phyloP scores from a whole-genome alignment of 129 eudicot species.

The Sambucus nigra region DNA sequence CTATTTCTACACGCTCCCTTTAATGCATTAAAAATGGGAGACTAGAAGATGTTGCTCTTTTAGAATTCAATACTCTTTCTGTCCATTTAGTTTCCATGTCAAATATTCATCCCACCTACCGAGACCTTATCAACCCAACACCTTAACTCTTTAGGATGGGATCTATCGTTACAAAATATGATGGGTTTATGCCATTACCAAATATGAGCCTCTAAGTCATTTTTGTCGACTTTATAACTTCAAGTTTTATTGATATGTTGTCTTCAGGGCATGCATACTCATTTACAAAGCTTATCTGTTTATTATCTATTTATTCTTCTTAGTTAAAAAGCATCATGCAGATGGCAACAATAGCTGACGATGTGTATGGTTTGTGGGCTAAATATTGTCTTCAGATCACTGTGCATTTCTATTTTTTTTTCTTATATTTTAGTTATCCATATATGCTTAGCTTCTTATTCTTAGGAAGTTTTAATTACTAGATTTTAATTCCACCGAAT shows the following conservation, averaged over 20 bases:
- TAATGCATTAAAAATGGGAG: too few species aligned
- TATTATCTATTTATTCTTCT: background rate
- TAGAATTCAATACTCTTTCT: too few species aligned
- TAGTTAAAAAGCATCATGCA: conserved; percentile 19
- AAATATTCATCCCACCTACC: too few species aligned
- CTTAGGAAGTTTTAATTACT: background rate
- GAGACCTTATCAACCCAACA: too few species aligned
- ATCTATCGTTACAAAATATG: too few species aligned
- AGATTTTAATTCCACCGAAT: background rate
- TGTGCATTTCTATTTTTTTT: conserved; percentile 25
- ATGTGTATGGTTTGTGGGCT: conserved; percentile 90
- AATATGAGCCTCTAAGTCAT: conserved; percentile 80
- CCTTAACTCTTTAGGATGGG: too few species aligned
- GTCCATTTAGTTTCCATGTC: too few species aligned
- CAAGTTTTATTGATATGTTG: background rate
- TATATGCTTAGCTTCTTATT: conserved; percentile 5
- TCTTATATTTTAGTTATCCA: too few species aligned
- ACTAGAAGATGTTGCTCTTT: too few species aligned
- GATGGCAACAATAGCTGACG: conserved; percentile 78
- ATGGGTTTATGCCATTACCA: conserved; percentile 94
- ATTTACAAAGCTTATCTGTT: background rate
- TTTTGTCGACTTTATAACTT: background rate
- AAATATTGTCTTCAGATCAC: conserved; percentile 87
- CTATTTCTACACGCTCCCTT: too few species aligned
- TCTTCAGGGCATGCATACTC: background rate